Conservation (phyloP, 2,329 filamentous ascomycete species). For the Scytalidium lignicola region DNA sequence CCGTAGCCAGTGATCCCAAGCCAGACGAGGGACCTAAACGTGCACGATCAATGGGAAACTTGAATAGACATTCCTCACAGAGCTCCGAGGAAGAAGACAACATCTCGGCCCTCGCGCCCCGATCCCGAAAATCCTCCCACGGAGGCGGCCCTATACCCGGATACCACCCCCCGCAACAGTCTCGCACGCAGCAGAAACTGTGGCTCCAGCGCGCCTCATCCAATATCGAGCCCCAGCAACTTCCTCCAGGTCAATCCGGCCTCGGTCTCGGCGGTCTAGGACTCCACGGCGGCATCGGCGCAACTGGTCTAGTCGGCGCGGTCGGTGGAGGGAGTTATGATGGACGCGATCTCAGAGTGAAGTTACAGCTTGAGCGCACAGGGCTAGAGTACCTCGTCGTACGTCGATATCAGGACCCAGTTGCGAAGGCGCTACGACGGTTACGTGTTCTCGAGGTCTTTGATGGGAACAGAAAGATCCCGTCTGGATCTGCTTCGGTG, state of each 20-base stretch:
- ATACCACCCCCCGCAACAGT: slow-evolving; percentile 39
- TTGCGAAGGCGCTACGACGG: slow-evolving; percentile 56
- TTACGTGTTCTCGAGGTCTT: slow-evolving; percentile 47
- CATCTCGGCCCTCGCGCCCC: slow-evolving; percentile 40
- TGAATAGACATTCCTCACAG: slow-evolving; percentile 20
- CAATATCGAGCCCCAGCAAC: slow-evolving; percentile 59
- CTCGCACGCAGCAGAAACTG: slow-evolving; percentile 69
- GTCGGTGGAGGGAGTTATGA: slow-evolving; percentile 39
- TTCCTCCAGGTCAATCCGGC: slow-evolving; percentile 32
- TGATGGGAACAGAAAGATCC: slow-evolving; percentile 46
- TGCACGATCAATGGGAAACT: slow-evolving; percentile 25
- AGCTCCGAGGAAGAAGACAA: slow-evolving; percentile 34
- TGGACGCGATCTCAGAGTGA: slow-evolving; percentile 57
- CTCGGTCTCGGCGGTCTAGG: slow-evolving; percentile 20
- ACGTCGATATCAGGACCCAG: slow-evolving; percentile 64
- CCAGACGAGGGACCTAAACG: slow-evolving; percentile 20
- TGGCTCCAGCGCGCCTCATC: slow-evolving; percentile 70
- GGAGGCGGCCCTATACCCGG: slow-evolving; percentile 8
- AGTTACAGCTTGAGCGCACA: slow-evolving; percentile 62
- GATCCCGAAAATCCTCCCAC: slow-evolving; percentile 22
- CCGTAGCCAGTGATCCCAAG: slow-evolving; percentile 4
- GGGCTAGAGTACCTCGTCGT: slow-evolving; percentile 72
- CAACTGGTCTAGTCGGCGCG: slow-evolving; percentile 34
- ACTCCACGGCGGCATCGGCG: slow-evolving; percentile 12
- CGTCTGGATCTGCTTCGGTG: slow-evolving; percentile 30